Percentiles rank a stretch among this genome's conserved stretches.
These are phyloP conservation scores for Dictyostelium firmibasis DNA, from an alignment of 78 protist genomes.

Conservation along the genomic window DNA sequence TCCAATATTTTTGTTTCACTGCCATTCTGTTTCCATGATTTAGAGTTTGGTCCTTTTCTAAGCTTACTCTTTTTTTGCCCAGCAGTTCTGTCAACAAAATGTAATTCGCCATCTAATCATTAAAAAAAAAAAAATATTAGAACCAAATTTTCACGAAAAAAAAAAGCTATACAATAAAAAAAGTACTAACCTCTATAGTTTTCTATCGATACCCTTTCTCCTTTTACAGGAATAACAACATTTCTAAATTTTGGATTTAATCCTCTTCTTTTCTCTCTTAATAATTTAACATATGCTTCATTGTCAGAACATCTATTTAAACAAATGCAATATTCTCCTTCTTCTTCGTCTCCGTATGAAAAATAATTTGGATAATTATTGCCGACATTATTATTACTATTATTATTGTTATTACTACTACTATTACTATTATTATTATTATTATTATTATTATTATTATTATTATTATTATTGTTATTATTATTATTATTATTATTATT, in stretches of 20 bases:
- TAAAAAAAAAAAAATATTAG: neutral
- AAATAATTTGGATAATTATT: neutral
- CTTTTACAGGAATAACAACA: neutral
- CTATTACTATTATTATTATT: neutral
- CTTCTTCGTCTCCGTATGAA: neutral
- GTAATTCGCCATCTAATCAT: constrained; percentile 59
- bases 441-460: neutral
- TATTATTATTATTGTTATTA: neutral
- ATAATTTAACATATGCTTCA: neutral
- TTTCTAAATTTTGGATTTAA: neutral
- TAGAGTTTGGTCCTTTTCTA: constrained; percentile 1
- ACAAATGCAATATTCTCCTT: neutral
- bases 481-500: neutral
- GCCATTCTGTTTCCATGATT: constrained; percentile 76
- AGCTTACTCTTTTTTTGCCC: constrained; percentile 42
- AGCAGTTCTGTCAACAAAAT: constrained; percentile 48
- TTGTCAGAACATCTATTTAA: constrained; percentile 26
- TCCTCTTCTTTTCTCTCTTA: constrained; percentile 8
- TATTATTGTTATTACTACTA: neutral
- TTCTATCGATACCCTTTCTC: constrained; percentile 1
- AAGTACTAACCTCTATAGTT: neutral
- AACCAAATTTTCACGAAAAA: neutral
- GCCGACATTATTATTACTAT: neutral
- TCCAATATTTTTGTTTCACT: constrained; percentile 40
- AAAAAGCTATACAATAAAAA: neutral